phyloP scores from a whole-genome alignment of 2,329 filamentous ascomycete species.

The Exophiala bonariae region DNA sequence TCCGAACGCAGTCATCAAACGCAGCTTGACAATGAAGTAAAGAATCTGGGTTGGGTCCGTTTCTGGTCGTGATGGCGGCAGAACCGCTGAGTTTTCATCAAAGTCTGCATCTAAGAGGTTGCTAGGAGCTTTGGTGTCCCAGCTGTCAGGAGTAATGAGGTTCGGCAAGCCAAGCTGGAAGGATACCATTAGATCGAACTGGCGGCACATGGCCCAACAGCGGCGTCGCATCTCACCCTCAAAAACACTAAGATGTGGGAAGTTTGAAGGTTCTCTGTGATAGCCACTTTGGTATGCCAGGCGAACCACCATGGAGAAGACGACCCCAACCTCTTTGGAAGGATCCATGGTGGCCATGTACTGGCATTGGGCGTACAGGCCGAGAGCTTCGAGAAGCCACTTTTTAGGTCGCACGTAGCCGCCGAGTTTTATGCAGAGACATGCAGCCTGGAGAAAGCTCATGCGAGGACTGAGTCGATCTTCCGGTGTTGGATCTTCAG shows the following conservation, averaged over 20 bases:
- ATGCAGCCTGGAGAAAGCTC: slow-evolving; percentile 32
- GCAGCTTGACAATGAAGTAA: slow-evolving; percentile 35
- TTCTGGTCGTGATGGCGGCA: slow-evolving; percentile 56
- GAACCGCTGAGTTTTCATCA: slow-evolving; percentile 45
- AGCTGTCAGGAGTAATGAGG: slow-evolving; percentile 60
- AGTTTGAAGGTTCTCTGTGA: slow-evolving; percentile 55
- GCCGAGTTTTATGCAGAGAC: slow-evolving; percentile 56
- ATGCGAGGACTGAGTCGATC: slow-evolving; percentile 47
- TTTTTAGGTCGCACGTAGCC: slow-evolving; percentile 33
- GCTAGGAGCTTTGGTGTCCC: slow-evolving; percentile 58
- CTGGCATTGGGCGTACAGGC: slow-evolving; percentile 52
- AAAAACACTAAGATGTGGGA: slow-evolving; percentile 54
- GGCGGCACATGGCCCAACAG: slow-evolving; percentile 42
- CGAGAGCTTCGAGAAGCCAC: slow-evolving; percentile 28
- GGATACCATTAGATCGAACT: slow-evolving; percentile 61
- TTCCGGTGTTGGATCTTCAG: slow-evolving; percentile 41
- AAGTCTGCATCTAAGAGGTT: slow-evolving; percentile 65
- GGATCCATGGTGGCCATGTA: slow-evolving; percentile 54
- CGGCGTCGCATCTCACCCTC: slow-evolving; percentile 56
- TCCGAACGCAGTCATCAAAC: slow-evolving; percentile 30
- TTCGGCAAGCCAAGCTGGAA: slow-evolving; percentile 66
- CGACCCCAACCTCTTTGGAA: slow-evolving; percentile 54
- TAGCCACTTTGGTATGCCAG: slow-evolving; percentile 64
- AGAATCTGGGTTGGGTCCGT: slow-evolving; percentile 44
- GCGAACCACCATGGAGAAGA: slow-evolving; percentile 56